Evolutionary conservation across 2,329 filamentous ascomycete species (phyloP).

Genomic region (Fusarium sp.): DNA sequence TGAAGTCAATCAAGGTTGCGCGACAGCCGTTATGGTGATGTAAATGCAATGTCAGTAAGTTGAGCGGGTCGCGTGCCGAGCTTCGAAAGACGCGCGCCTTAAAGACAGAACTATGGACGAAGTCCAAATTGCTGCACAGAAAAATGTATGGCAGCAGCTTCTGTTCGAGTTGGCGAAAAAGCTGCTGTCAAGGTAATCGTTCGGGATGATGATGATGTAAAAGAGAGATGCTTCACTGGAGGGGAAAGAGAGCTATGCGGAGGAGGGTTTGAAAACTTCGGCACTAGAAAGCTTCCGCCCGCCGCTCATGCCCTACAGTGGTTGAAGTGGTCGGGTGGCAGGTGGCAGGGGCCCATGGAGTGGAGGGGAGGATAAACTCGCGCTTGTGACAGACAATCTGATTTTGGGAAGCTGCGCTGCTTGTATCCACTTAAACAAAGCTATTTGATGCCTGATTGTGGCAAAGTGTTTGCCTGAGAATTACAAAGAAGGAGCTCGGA

Average conservation of each 20-base stretch:
- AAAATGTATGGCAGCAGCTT: background rate
- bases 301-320: conserved; percentile 30
- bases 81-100: conserved; percentile 10
- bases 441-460: conserved; percentile 26
- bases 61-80: conserved; percentile 31
- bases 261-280: conserved; percentile 36
- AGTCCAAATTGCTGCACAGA: background rate
- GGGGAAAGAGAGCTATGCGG: conserved; percentile 33
- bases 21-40: conserved; percentile 16
- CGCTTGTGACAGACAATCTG: conserved; percentile 23
- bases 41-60: conserved; percentile 21
- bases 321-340: conserved; percentile 29
- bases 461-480: conserved; percentile 22
- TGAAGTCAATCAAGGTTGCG: conserved; percentile 5
- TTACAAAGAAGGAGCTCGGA: background rate
- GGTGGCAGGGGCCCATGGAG: conserved; percentile 24
- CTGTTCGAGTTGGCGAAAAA: background rate
- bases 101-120: background rate
- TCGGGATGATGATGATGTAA: conserved; percentile 41
- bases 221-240: conserved; percentile 24
- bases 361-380: conserved; percentile 10
- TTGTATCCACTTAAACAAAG: background rate
- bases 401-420: conserved; percentile 5
- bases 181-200: background rate
- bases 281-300: conserved; percentile 35